A percentile compares a stretch with the other conserved stretches of the same genome.
phyloP scores from a whole-genome alignment of 305 asterid species.

The Solanum hybrid region DNA sequence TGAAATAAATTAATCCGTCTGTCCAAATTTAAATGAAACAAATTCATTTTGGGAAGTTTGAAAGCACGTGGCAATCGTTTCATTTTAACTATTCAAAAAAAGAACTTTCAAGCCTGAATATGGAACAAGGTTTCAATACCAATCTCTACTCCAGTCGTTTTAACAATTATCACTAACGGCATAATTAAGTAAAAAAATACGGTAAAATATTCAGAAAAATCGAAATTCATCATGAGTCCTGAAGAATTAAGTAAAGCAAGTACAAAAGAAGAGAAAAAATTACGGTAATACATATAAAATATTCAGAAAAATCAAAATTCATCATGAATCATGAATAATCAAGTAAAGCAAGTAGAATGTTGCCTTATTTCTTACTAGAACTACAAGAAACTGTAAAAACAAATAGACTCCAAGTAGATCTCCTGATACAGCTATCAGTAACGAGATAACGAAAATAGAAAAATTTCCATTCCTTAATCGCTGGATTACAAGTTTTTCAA shows the following conservation, averaged over 20 bases:
- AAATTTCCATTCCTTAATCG: not conserved
- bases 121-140: not conserved
- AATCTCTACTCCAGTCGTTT: not conserved
- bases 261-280: not conserved
- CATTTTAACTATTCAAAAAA: not conserved
- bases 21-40: not conserved
- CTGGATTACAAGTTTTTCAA: not conserved
- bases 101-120: not conserved
- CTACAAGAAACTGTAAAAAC: not conserved
- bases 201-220: not conserved
- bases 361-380: not conserved
- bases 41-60: not conserved
- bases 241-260: not conserved
- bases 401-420: not conserved
- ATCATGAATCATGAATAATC: not conserved
- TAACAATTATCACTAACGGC: not conserved
- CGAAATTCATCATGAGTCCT: not conserved
- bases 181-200: not conserved
- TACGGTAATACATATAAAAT: not conserved
- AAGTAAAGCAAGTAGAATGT: not conserved
- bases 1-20: not conserved
- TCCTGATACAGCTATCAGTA: not conserved
- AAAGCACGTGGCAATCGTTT: not conserved
- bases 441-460: not conserved
- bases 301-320: not conserved